phyloP scores from a whole-genome alignment of 2,329 filamentous ascomycete genomes.

The Cladosporium sphaerospermum region DNA sequence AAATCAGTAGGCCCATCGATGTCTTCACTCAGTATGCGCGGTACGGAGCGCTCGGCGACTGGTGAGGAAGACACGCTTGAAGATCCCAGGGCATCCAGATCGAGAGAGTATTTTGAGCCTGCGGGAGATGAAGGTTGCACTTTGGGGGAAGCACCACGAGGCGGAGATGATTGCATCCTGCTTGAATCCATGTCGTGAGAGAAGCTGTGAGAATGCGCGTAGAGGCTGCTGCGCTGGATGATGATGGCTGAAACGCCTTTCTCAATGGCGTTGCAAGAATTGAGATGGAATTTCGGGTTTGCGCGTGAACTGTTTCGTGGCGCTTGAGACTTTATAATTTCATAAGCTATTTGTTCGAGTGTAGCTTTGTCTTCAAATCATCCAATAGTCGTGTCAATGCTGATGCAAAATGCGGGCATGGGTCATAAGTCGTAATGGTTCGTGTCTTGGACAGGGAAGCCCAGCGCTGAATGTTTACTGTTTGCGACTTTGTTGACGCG shows the following conservation, averaged over 20 bases:
- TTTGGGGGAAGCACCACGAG: not conserved
- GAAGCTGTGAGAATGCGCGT: no score
- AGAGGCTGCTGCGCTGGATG: no score
- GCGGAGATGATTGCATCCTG: slow-evolving; percentile 9
- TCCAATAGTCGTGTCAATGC: not conserved
- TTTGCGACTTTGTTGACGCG: not conserved
- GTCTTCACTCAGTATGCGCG: slow-evolving; percentile 27
- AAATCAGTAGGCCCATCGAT: slow-evolving; percentile 35
- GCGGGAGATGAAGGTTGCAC: slow-evolving; percentile 3
- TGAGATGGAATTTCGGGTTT: no score
- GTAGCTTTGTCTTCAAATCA: not conserved
- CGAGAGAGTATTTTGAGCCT: slow-evolving; percentile 25
- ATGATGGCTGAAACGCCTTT: no score
- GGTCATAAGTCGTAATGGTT: not conserved
- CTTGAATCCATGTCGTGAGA: slow-evolving; percentile 6
- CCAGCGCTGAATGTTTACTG: not conserved
- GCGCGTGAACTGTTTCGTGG: no score
- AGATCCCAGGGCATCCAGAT: slow-evolving; percentile 25
- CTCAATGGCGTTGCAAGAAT: no score
- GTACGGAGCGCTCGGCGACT: slow-evolving; percentile 10
- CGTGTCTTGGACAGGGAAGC: not conserved
- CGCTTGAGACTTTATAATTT: no score
- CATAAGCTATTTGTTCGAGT: no score
- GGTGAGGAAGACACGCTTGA: not conserved
- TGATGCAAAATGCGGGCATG: not conserved